phyloP scores from a whole-genome alignment of 148 eudicot genomes.

The Silene conica region DNA sequence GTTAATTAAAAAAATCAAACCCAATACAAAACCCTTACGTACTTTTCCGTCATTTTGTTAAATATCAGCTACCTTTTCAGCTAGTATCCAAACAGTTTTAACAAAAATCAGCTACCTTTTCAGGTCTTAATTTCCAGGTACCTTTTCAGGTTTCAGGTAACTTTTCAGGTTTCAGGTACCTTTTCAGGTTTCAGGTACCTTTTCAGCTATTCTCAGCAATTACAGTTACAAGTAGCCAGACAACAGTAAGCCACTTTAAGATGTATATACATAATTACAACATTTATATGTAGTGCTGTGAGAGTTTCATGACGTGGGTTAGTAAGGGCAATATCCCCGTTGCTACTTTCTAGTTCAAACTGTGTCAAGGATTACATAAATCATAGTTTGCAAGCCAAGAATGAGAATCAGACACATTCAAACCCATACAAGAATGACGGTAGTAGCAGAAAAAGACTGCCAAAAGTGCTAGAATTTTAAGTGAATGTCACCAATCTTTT shows the following conservation, averaged over 20 bases:
- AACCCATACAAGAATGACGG: background rate
- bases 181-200: no score
- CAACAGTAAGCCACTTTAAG: background rate
- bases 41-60: no score
- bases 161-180: no score
- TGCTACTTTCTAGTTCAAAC: background rate
- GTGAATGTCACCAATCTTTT: background rate
- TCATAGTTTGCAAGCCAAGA: background rate
- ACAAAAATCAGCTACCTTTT: no score
- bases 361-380: background rate
- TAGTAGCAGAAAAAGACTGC: background rate
- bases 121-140: no score
- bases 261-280: background rate
- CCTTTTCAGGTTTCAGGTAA: no score
- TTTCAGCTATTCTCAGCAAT: background rate
- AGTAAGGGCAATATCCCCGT: background rate
- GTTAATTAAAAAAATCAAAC: no score
- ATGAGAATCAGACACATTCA: background rate
- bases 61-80: no score
- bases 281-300: background rate
- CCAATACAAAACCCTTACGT: no score
- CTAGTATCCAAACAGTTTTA: no score
- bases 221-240: background rate
- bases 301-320: background rate
- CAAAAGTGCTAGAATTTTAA: background rate